A percentile compares a stretch with the other conserved stretches of the same genome.
Evolutionary conservation across 352 stramenopile species (phyloP).

Genomic region (Pythium angustatum): DNA sequence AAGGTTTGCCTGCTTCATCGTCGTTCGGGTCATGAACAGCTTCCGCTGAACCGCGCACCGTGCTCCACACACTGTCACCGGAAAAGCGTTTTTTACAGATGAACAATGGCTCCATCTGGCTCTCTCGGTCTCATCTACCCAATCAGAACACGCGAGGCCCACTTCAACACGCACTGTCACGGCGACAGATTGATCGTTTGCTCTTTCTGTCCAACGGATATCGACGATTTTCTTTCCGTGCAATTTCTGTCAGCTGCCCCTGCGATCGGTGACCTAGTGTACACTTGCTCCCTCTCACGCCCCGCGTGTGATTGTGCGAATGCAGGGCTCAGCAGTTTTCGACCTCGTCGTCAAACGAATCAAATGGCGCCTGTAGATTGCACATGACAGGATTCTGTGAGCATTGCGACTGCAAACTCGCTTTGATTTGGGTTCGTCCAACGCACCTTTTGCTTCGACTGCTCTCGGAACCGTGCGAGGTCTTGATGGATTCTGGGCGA

Average conservation of each 20-base stretch:
- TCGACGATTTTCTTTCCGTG: neutral
- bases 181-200: neutral
- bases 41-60: neutral
- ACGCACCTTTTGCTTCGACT: conserved; percentile 54
- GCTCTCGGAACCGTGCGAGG: conserved; percentile 58
- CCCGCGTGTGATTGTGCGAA: neutral
- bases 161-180: conserved; percentile 12
- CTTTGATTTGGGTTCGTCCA: no score
- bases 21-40: no score
- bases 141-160: conserved; percentile 2
- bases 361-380: conserved; percentile 19
- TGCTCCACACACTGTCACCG: neutral
- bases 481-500: conserved; percentile 74
- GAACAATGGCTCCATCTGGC: conserved; percentile 10
- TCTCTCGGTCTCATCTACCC: neutral
- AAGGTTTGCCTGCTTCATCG: no score
- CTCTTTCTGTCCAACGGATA: neutral
- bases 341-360: conserved; percentile 31
- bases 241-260: neutral
- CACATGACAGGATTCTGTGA: neutral
- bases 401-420: no score
- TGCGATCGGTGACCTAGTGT: conserved; percentile 1
- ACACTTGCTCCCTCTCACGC: conserved; percentile 9
- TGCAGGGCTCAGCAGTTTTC: conserved; percentile 7
- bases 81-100: neutral